Percentiles rank a stretch among this genome's conserved stretches.
Conservation (phyloP, 2,329 filamentous ascomycete genomes). For the Paecilomyces sp. region DNA sequence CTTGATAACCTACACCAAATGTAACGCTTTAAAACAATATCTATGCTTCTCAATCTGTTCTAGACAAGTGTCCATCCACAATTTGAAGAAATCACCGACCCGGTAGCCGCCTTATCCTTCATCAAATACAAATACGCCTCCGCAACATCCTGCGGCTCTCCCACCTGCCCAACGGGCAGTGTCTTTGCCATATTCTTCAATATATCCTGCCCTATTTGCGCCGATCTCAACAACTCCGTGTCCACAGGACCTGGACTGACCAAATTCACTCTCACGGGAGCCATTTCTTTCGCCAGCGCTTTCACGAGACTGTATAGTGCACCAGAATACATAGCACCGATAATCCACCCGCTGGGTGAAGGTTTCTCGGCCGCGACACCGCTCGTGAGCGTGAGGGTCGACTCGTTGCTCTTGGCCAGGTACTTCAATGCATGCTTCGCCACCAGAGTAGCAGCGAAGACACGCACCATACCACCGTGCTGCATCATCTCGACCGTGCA, state of each 20-base stretch:
- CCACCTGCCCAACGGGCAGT: conserved; percentile 15
- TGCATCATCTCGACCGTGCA: neutral
- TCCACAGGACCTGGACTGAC: neutral
- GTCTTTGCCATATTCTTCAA: neutral
- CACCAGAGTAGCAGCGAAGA: neutral
- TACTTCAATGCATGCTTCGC: neutral
- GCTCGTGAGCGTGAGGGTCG: neutral
- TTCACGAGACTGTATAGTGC: neutral
- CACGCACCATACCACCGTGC: neutral
- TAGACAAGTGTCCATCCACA: conserved; percentile 8
- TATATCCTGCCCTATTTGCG: neutral
- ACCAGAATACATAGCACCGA: neutral
- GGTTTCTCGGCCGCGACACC: neutral
- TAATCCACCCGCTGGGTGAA: neutral
- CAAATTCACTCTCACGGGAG: neutral
- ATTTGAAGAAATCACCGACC: conserved; percentile 38
- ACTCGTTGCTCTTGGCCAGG: neutral
- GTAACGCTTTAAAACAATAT: neutral
- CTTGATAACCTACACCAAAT: neutral
- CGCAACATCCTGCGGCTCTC: conserved; percentile 34
- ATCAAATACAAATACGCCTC: conserved; percentile 44
- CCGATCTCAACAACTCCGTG: neutral
- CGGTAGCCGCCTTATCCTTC: conserved; percentile 23
- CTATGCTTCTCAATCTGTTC: too few species aligned
- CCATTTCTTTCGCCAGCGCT: neutral